Percentiles rank a stretch among this genome's conserved stretches.
phyloP scores from a whole-genome alignment of 495 filamentous ascomycete species.

The Thozetella sp. region DNA sequence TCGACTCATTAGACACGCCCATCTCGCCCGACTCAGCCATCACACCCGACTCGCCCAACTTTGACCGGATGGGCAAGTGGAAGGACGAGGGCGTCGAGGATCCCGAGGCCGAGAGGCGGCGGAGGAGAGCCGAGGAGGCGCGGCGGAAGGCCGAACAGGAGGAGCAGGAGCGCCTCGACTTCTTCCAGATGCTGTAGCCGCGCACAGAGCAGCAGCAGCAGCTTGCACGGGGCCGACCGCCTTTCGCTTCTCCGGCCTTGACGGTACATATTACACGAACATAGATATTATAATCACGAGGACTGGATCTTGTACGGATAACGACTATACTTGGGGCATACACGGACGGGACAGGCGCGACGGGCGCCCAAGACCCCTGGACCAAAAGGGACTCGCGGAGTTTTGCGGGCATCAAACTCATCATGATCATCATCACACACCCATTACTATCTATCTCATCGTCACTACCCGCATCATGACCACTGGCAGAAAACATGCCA shows the following conservation, averaged over 20 bases:
- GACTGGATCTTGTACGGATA: background rate
- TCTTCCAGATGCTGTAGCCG: slow-evolving; percentile 28
- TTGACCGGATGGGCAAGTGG: background rate
- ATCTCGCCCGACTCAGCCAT: slow-evolving; percentile 4
- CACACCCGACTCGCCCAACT: background rate
- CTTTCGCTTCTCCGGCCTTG: background rate
- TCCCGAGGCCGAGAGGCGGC: slow-evolving; percentile 5
- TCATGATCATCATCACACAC: no score
- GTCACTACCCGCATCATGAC: no score
- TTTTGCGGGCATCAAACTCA: no score
- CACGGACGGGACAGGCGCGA: background rate
- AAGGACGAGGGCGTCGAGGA: slow-evolving; percentile 12
- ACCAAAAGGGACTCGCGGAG: no score
- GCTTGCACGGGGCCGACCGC: background rate
- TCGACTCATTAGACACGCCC: background rate
- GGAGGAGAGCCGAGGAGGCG: slow-evolving; percentile 11
- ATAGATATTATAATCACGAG: background rate
- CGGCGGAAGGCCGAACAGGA: slow-evolving; percentile 17
- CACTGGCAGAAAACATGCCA: no score
- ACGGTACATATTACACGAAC: background rate
- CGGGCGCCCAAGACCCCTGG: no score
- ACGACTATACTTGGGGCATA: background rate
- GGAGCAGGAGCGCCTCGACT: slow-evolving; percentile 26
- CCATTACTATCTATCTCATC: no score
- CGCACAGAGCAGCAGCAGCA: background rate